Conservation (phyloP, 225 moss, liverwort and hornwort genomes). For the Pseudoscleropodium purum region DNA sequence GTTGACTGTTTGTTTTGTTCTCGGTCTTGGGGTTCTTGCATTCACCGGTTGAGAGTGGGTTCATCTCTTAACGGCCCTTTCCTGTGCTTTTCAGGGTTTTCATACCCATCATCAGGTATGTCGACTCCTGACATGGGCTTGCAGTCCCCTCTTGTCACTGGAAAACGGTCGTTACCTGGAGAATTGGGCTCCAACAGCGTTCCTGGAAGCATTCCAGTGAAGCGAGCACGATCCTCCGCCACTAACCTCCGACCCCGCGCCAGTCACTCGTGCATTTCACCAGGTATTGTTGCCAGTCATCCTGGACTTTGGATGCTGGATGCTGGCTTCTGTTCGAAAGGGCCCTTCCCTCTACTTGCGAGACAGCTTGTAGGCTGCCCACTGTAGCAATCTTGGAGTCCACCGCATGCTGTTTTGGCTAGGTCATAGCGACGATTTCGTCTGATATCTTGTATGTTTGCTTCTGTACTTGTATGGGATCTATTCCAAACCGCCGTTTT, state of each 20-base stretch:
- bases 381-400: background rate
- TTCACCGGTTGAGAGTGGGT: background rate
- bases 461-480: background rate
- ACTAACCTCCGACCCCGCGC: slow-evolving; percentile 27
- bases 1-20: background rate
- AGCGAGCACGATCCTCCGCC: slow-evolving; percentile 66
- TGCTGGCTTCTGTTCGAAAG: background rate
- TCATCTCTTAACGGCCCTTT: background rate
- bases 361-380: background rate
- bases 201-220: slow-evolving; percentile 68
- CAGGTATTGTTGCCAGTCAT: background rate
- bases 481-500: background rate
- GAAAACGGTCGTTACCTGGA: slow-evolving; percentile 51
- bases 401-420: no score
- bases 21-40: background rate
- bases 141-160: slow-evolving; percentile 61
- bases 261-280: slow-evolving; percentile 40
- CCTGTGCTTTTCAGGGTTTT: slow-evolving; percentile 12
- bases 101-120: slow-evolving; percentile 29
- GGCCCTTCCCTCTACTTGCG: background rate
- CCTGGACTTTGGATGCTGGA: background rate
- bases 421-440: background rate
- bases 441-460: background rate
- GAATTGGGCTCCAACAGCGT: slow-evolving; percentile 21
- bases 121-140: slow-evolving; percentile 34